phyloP scores from a whole-genome alignment of 441 rosid genomes.

The Eutrema salsugineum region DNA sequence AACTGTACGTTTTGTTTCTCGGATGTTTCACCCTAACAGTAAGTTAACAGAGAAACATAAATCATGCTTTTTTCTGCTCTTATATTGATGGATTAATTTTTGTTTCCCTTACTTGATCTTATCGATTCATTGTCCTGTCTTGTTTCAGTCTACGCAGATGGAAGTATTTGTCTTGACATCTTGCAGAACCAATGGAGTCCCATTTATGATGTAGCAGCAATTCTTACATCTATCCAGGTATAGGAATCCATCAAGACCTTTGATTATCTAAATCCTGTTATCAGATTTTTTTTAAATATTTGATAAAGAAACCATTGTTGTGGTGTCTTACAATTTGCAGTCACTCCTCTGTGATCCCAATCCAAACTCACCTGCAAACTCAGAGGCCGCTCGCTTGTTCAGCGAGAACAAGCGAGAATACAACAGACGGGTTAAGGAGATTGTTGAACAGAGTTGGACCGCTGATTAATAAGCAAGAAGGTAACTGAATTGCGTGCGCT shows the following conservation, averaged over 20 bases:
- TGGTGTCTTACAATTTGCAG: neutral
- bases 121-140: neutral
- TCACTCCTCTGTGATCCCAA: neutral
- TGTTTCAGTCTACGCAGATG: constrained; percentile 23
- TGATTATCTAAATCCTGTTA: neutral
- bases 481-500: neutral
- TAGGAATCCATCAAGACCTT: no score
- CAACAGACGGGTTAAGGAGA: constrained; percentile 2
- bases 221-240: constrained; percentile 4
- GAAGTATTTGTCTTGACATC: constrained; percentile 38
- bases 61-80: neutral
- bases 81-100: neutral
- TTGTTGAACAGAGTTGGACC: neutral
- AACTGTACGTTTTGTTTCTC: constrained; percentile 64
- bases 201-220: neutral
- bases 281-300: neutral
- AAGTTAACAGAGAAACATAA: constrained; percentile 18
- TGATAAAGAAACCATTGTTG: neutral
- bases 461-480: neutral
- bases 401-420: neutral
- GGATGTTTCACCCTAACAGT: constrained; percentile 83
- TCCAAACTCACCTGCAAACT: neutral
- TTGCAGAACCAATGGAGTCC: constrained; percentile 53
- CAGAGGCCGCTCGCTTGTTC: neutral
- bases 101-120: neutral